A percentile compares a stretch with the other conserved stretches of the same genome.
phyloP scores from a whole-genome alignment of 1,284 basidiomycete genomes.

The Ustilago lituana region DNA sequence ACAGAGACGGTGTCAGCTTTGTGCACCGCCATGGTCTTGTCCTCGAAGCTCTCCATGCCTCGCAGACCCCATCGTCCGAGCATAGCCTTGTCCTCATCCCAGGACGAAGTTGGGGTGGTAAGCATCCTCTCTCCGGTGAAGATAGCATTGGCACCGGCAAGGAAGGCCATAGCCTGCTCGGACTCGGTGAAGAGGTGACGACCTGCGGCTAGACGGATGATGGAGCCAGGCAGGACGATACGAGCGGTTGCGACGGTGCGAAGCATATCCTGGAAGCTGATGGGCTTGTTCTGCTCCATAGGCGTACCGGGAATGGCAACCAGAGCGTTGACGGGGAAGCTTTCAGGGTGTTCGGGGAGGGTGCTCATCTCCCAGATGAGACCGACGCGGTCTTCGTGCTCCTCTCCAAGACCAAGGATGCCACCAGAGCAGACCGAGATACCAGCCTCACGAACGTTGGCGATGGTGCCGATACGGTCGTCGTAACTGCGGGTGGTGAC shows the following conservation, averaged over 20 bases:
- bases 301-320: constrained; percentile 74
- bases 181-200: constrained; percentile 88
- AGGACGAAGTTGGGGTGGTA: constrained; percentile 80
- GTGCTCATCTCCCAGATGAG: constrained; percentile 91
- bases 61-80: constrained; percentile 89
- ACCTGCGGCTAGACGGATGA: constrained; percentile 94
- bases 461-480: constrained; percentile 88
- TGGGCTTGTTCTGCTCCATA: constrained; percentile 71
- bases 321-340: constrained; percentile 96
- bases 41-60: constrained; percentile 81
- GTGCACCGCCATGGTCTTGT: constrained; percentile 56
- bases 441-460: constrained; percentile 89
- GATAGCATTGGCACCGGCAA: constrained; percentile 97
- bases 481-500: constrained; percentile 96
- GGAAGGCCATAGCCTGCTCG: constrained; percentile 96
- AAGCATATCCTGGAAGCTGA: constrained; percentile 79
- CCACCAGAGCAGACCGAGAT: constrained; percentile 98
- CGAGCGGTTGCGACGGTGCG: constrained; percentile 95
- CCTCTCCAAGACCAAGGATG: constrained; percentile 92
- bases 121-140: constrained; percentile 98
- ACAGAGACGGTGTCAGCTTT: constrained; percentile 10
- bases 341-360: constrained; percentile 94
- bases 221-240: constrained; percentile 86
- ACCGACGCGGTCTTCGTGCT: constrained; percentile 88
- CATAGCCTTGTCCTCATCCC: constrained; percentile 87